phyloP scores from a whole-genome alignment of 768 basidiomycete species.

The Gloeopeniophorella convolvens region DNA sequence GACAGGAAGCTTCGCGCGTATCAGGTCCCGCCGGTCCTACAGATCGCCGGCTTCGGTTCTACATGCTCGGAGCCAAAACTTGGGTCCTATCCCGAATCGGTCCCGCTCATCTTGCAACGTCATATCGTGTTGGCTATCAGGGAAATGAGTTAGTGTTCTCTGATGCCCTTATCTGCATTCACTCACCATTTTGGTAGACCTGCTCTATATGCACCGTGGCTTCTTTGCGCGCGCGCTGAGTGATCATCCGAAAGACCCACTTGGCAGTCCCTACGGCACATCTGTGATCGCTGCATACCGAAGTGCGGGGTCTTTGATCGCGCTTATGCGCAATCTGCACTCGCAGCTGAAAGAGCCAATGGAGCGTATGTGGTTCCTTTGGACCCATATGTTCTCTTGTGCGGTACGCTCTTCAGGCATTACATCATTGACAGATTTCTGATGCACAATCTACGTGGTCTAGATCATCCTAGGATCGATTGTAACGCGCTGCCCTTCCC shows the following conservation, averaged over 20 bases:
- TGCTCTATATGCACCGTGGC: constrained; percentile 66
- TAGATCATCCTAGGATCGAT: constrained; percentile 71
- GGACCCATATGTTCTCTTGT: constrained; percentile 69
- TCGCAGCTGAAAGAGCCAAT: constrained; percentile 61
- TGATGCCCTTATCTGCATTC: not conserved
- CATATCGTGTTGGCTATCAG: constrained; percentile 60
- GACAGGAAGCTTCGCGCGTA: constrained; percentile 59
- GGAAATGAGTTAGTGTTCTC: constrained; percentile 50
- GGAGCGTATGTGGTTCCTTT: constrained; percentile 67
- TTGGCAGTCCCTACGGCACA: constrained; percentile 61
- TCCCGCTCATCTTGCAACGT: constrained; percentile 60
- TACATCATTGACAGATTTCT: not conserved
- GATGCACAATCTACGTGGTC: not conserved
- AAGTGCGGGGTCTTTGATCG: constrained; percentile 62
- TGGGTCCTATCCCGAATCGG: constrained; percentile 40
- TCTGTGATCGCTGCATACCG: constrained; percentile 64
- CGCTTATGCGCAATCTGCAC: constrained; percentile 54
- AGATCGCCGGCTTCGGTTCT: constrained; percentile 55
- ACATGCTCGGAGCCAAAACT: constrained; percentile 25
- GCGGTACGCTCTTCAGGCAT: constrained; percentile 37
- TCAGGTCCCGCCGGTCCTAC: constrained; percentile 57
- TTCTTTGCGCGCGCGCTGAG: constrained; percentile 68
- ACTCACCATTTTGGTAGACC: constrained; percentile 4
- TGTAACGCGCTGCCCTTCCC: constrained; percentile 71
- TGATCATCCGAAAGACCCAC: constrained; percentile 55